Base-by-base conservation (phyloP, 148 eudicot genomes). In the Salicornia ramosissima region DNA sequence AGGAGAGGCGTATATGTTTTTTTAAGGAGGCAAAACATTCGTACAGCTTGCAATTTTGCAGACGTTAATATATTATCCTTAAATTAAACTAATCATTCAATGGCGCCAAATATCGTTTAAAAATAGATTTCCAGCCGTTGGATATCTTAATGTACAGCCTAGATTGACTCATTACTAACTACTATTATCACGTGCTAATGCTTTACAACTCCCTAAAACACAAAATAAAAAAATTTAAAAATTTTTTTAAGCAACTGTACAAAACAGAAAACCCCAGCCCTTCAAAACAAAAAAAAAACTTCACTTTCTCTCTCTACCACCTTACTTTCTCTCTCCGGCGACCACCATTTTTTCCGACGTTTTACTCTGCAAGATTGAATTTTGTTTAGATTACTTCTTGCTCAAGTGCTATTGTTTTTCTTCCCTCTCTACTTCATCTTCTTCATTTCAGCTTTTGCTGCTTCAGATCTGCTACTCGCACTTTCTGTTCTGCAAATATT, bases 311-410 rank as follows among this genome's bases (percentile, higher is more conserved):
- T 33, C 36, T 62, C 51, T 43, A 24, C 67, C n/a, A 31, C 29
- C 36, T 62, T 62, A 46, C 46, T 54, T 54, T 54, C 58, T 54
- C 59, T 54, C 31, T 62, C 65, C 65, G 65, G 65, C 65, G 65
- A 61, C 31, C 31, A 11, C 40, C 40, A 36, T 8, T 0, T 61
- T 61, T 61, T 34, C 65, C 47, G 65, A 40, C 63, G 63, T 36
- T 62, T 21, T 57, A 13, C 0, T 6, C 29, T 6, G 11, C 16
- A 2, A 1, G 4, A 22, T 19, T 54, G 25, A 24, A 11, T 11
- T 24, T 25, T 25, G 29, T 3, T 25, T 24, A 5, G 11, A 10
- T 19, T 8, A 21, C 18, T 36, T 10, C 6, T 62, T n/a, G 6
- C 25, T 39, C 15, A 34, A 39, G 22, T 33, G 7, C 9, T 16